Evolutionary conservation across 2,329 filamentous ascomycete genomes (phyloP), one percentile per base, ranked within the genome.

Genomic region (Claviceps sp.): DNA sequence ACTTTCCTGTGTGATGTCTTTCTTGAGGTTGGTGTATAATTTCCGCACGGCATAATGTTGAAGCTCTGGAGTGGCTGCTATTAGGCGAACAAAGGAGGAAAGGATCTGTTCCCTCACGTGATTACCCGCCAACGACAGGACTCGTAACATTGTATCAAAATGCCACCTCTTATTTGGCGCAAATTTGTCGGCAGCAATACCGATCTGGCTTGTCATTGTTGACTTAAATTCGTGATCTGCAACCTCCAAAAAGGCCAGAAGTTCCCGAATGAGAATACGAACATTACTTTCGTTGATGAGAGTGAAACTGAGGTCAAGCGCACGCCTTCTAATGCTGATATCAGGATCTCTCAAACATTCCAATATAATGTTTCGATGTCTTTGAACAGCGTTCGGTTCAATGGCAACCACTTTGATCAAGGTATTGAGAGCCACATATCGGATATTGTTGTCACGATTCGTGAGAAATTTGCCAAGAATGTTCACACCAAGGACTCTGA

Each of bases 361-460:
- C 38, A 98, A 73, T 55, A 98, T 97, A 1, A 93, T 98, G 71
- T 97, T 98, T 51, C 94, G 82, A 68, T 98, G 93, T 64, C 93
- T 79, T 67, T 98, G 93, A 2, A 98, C 93, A 3, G 93, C 93
- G 65, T 97, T 97, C 14, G 93, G 93, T 66, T 98, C 93, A 47
- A 98, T 90, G 4, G 93, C 93, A 46, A 98, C 93, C 17, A 98
- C 93, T 69, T 96, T 97, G 71, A 96, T 94, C 48, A 98, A 74
- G 0, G 93, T 98, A 69, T 98, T 98, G 49, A 98, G 75, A 17
- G 93, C 93, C 49, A 98, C 93, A 64, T 98, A 98, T 67, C 93
- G 85, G 61, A 98, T 98, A 65, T 98, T 98, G 75, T 98, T 98
- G 70, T 98, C 93, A 60, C 91, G 84, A 73, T 98, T 98, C n/a